Evolutionary conservation across 2,329 filamentous ascomycete species (phyloP).

Genomic region (Aspergillus ustus): DNA sequence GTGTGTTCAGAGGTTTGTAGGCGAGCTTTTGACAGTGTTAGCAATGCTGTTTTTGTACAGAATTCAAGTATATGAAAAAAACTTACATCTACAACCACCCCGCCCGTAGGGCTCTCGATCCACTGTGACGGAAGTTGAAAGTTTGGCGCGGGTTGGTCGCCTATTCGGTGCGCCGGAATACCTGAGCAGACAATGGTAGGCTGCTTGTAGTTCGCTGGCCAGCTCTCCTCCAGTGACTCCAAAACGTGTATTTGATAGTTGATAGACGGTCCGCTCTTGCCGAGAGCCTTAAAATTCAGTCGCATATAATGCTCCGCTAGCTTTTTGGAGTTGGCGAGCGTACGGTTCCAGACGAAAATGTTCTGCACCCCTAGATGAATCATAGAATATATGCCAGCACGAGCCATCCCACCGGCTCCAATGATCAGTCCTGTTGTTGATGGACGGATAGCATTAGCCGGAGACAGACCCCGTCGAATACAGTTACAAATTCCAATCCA

Average conservation of each 20-base stretch:
- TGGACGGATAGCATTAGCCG: constrained; percentile 67
- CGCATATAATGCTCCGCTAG: constrained; percentile 43
- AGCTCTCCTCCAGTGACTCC: constrained; percentile 34
- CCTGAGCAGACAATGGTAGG: constrained; percentile 46
- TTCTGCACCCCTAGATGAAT: constrained; percentile 45
- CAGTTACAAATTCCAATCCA: constrained; percentile 80
- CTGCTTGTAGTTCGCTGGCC: constrained; percentile 40
- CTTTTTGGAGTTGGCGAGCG: constrained; percentile 39
- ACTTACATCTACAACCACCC: constrained; percentile 47
- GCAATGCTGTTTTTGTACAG: neutral
- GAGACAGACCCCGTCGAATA: constrained; percentile 72
- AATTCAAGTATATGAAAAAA: neutral
- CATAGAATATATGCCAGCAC: constrained; percentile 47
- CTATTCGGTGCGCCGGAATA: constrained; percentile 44
- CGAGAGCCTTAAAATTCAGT: constrained; percentile 31
- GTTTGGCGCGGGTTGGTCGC: constrained; percentile 40
- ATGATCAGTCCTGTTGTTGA: constrained; percentile 63
- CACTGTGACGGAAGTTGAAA: constrained; percentile 42
- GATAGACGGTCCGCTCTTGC: constrained; percentile 21
- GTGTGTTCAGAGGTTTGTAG: constrained; percentile 46
- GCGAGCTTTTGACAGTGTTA: constrained; percentile 34
- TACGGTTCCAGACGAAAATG: constrained; percentile 45
- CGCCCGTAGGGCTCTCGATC: constrained; percentile 45
- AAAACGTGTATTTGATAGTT: constrained; percentile 35
- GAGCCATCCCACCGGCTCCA: constrained; percentile 60